phyloP scores from a whole-genome alignment of 176 grass and related monocot genomes.

The Cenchrus americanus region DNA sequence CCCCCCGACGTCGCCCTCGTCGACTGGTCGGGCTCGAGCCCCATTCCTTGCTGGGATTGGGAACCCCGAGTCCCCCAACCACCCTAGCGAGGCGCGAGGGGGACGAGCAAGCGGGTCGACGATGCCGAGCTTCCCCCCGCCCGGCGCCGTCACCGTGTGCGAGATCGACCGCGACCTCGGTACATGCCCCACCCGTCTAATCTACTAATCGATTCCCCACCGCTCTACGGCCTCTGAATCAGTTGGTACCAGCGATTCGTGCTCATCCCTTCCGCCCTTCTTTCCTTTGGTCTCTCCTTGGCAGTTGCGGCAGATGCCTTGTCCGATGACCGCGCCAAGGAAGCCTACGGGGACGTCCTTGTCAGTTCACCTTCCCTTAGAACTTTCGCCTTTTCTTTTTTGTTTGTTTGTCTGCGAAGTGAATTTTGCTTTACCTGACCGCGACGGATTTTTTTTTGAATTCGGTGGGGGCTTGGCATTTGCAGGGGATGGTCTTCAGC shows the following conservation, averaged over 20 bases:
- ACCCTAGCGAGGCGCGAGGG: conserved; percentile 14
- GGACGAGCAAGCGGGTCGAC: not conserved
- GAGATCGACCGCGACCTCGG: conserved; percentile 96
- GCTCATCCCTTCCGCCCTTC: not conserved
- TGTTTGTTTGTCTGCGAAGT: not conserved
- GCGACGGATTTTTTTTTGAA: not conserved
- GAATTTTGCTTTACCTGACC: not conserved
- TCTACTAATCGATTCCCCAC: not conserved
- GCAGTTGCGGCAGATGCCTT: conserved; percentile 69
- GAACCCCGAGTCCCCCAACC: not conserved
- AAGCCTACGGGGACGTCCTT: conserved; percentile 75
- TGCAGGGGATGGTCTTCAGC: conserved; percentile 84
- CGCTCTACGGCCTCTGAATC: not conserved
- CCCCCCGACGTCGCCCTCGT: not conserved
- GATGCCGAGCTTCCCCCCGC: conserved; percentile 84
- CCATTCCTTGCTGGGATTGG: not conserved
- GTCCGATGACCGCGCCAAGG: conserved; percentile 73
- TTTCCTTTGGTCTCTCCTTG: not conserved
- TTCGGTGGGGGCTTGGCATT: not conserved
- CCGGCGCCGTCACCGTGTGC: conserved; percentile 84
- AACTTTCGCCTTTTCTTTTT: not conserved
- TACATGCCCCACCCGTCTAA: not conserved
- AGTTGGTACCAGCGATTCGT: not conserved
- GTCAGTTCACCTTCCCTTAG: conserved; percentile 43
- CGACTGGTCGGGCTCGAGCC: not conserved